Base-by-base conservation (phyloP, 1,284 basidiomycete species). In the Peniophora sp. region DNA sequence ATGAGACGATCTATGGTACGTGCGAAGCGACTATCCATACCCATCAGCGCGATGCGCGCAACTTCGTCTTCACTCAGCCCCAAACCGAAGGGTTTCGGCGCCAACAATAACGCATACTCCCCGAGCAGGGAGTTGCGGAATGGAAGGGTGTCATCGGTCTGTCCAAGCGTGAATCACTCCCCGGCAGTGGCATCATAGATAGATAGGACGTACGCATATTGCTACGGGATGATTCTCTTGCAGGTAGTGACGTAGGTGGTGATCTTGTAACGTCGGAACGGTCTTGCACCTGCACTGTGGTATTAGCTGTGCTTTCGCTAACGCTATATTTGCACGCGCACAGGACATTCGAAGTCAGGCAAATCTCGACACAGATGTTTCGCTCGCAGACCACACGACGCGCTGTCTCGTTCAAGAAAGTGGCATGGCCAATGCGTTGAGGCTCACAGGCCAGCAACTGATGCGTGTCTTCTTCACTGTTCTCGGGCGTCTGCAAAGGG, bases 81-180 rank as follows among this genome's bases (percentile, higher is more conserved):
- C 1, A 91, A 70, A 1, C 88, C 88, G 15, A 79, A 57, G 0
- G 88, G 88, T 17, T 75, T 68, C 24, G 69, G 60, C 0, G 88
- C 88, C 52, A 92, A 68, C 18, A 92, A 74, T 12, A 91, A 67
- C 0, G 88, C 87, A 58, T 92, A 91, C 63, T 92, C 88, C 3
- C 73, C 86, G 0, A 81, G 59, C 3, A 90, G 69, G 2, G 82
- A 81, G 3, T 81, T 90, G 23, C 79, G 75, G 66, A 92, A 91
- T 0, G 83, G 81, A 2, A 92, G 77, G 5, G 75, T 81, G 61
- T 91, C 88, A 60, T 91, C 88, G n/a, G 87, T 90, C 88, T 91
- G 60, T 12, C 42, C 11, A 17, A 47, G 37, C 23, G 24, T 47
- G 18, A 24, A 8, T n/a, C 6, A 24, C 20, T 10, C 23, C n/a